A percentile compares a stretch with the other conserved stretches of the same genome.
Conservation (phyloP, 345 rosid species). For the Ceriops zippeliana region DNA sequence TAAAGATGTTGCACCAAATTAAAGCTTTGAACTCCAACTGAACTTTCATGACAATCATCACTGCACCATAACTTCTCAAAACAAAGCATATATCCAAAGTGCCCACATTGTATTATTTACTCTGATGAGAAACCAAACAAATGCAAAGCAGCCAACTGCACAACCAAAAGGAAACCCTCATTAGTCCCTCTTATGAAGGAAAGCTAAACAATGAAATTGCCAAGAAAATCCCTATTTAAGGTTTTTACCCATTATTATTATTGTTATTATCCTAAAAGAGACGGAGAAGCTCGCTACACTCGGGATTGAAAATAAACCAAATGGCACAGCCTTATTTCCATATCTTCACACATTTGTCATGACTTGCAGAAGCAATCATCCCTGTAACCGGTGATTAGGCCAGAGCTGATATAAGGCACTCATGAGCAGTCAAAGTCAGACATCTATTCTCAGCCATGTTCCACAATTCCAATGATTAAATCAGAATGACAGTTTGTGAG, state of each 20-base stretch:
- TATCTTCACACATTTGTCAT: constrained; percentile 29
- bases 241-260: neutral
- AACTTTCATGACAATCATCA: no score
- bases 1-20: no score
- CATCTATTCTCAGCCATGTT: constrained; percentile 34
- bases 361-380: constrained; percentile 34
- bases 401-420: constrained; percentile 33
- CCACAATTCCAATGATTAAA: constrained; percentile 51
- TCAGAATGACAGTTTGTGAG: constrained; percentile 7
- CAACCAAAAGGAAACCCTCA: no score
- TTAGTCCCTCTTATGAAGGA: neutral
- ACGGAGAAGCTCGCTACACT: neutral
- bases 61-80: no score
- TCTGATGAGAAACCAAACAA: no score
- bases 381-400: constrained; percentile 25
- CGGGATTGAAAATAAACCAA: neutral
- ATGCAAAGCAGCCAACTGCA: no score
- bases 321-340: constrained; percentile 27
- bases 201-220: constrained; percentile 1
- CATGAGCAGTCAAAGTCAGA: constrained; percentile 26
- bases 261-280: neutral
- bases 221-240: neutral
- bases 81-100: no score
- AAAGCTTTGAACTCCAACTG: no score
- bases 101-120: no score